phyloP scores from a whole-genome alignment of 352 stramenopile species.

The Globisporangium carolinianum region DNA sequence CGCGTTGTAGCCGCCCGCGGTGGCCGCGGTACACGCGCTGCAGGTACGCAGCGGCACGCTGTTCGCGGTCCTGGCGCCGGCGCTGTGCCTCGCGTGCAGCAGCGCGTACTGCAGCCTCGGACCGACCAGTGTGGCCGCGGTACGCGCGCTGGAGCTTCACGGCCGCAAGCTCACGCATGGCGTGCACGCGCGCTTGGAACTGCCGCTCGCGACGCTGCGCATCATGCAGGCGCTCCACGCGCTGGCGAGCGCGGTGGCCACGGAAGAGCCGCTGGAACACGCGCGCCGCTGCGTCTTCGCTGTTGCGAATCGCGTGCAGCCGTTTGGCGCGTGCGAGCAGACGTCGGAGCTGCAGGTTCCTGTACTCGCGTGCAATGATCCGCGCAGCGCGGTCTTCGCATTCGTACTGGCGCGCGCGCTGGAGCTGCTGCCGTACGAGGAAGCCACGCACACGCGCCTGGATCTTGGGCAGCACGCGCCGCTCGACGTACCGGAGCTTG shows the following conservation, averaged over 20 bases:
- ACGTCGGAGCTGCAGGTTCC: conserved; percentile 41
- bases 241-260: conserved; percentile 44
- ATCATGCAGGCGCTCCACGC: conserved; percentile 36
- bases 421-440: conserved; percentile 43
- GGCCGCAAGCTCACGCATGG: conserved; percentile 52
- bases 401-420: conserved; percentile 17
- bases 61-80: no score
- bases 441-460: conserved; percentile 81
- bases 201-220: conserved; percentile 35
- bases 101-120: no score
- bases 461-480: conserved; percentile 56
- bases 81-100: no score
- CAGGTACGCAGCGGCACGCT: no score
- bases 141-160: conserved; percentile 67
- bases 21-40: conserved; percentile 33
- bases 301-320: conserved; percentile 41
- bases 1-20: conserved; percentile 32
- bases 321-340: conserved; percentile 41
- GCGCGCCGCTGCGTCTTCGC: conserved; percentile 51
- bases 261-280: conserved; percentile 77
- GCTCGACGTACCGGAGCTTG: conserved; percentile 63
- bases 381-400: conserved; percentile 26
- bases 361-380: conserved; percentile 43
- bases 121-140: no score
- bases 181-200: conserved; percentile 38